Percentiles rank a stretch among this genome's conserved stretches.
phyloP scores from a whole-genome alignment of 306 rosid genomes.

The Elaeagnus macrophylla region DNA sequence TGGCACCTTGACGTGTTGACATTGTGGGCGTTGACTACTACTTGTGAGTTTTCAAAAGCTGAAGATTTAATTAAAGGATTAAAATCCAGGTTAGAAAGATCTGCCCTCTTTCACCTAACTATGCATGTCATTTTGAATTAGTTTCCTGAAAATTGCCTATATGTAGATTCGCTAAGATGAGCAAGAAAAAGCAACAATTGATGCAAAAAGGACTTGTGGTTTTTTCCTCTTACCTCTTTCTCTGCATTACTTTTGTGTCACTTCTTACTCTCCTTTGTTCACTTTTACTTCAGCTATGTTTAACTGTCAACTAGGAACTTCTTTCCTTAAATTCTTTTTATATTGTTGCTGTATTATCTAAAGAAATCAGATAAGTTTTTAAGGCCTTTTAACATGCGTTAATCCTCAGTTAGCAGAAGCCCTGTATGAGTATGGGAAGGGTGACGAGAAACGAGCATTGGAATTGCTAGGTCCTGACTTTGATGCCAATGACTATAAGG shows the following conservation, averaged over 20 bases:
- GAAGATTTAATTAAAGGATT: conserved; percentile 60
- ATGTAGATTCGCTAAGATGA: conserved; percentile 52
- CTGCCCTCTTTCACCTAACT: conserved; percentile 10
- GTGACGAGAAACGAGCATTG: conserved; percentile 40
- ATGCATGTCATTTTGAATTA: conserved; percentile 1
- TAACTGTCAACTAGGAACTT: background rate
- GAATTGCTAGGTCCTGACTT: conserved; percentile 66
- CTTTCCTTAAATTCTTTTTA: background rate
- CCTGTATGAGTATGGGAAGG: conserved; percentile 62
- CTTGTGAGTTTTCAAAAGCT: conserved; percentile 46
- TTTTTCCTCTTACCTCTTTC: conserved; percentile 16
- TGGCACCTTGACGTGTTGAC: conserved; percentile 62
- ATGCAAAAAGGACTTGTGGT: conserved; percentile 62
- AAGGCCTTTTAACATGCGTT: conserved; percentile 6
- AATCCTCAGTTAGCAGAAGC: conserved; percentile 77
- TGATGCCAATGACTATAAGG: conserved; percentile 64
- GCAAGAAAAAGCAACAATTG: conserved; percentile 40
- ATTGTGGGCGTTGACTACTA: conserved; percentile 63
- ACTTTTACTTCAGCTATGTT: background rate
- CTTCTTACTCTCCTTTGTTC: background rate
- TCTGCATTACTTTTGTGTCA: background rate
- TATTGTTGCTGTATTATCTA: background rate
- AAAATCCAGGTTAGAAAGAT: conserved; percentile 45
- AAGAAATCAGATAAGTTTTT: conserved; percentile 5
- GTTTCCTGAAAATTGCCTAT: background rate